Evolutionary conservation across 768 basidiomycete species (phyloP).

Genomic region (Kwoniella botswanensis): DNA sequence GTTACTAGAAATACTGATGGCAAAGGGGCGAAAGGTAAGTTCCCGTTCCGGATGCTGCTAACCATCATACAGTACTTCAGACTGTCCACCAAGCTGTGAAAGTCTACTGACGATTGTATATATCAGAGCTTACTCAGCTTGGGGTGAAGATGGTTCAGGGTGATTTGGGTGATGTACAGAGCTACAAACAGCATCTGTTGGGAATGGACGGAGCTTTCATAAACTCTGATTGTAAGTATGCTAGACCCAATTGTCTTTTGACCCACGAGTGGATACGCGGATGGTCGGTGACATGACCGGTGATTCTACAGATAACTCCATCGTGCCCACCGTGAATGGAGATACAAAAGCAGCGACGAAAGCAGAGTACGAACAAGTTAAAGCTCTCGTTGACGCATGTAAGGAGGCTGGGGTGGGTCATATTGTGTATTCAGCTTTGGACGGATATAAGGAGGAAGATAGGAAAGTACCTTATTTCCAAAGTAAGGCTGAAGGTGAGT

Average conservation of each 20-base stretch:
- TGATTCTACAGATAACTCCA: not conserved
- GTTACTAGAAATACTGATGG: slow-evolving; percentile 21
- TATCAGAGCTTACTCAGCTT: slow-evolving; percentile 4
- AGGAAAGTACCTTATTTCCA: slow-evolving; percentile 12
- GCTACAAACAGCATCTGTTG: slow-evolving; percentile 23
- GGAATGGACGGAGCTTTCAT: slow-evolving; percentile 33
- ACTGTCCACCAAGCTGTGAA: too few relatives aligned
- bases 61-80: too few relatives aligned
- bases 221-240: slow-evolving; percentile 32
- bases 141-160: slow-evolving; percentile 32
- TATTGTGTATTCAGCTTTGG: slow-evolving; percentile 17
- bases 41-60: not conserved
- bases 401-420: slow-evolving; percentile 13
- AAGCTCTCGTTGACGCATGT: slow-evolving; percentile 8
- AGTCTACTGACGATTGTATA: not conserved
- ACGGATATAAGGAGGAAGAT: slow-evolving; percentile 6
- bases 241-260: not conserved
- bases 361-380: not conserved
- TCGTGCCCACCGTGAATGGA: not conserved
- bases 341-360: not conserved
- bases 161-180: slow-evolving; percentile 19
- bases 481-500: slow-evolving; percentile 11
- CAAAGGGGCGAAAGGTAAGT: slow-evolving; percentile 21
- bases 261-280: too few relatives aligned
- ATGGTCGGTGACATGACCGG: too few relatives aligned